These are phyloP conservation scores for Gnetum montanum DNA, from an alignment of 75 land plant species.

Conservation along the genomic window DNA sequence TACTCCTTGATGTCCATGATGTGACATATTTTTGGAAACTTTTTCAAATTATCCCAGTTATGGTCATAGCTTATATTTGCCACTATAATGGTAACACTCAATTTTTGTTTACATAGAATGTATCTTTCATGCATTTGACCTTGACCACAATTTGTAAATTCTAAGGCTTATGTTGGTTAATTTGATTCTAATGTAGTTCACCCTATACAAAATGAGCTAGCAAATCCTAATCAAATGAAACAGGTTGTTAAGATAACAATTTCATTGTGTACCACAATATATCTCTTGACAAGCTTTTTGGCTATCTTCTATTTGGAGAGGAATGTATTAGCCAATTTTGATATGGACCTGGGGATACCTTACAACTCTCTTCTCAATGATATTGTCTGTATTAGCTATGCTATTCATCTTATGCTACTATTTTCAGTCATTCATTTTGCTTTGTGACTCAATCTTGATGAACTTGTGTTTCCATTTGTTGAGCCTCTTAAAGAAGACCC, in stretches of 20 bases:
- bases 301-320: slow-evolving; percentile 83
- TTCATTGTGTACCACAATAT: slow-evolving; percentile 51
- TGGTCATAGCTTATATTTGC: slow-evolving; percentile 94
- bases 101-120: too few species aligned
- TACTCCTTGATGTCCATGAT: slow-evolving; percentile 46
- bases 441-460: slow-evolving; percentile 73
- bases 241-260: slow-evolving; percentile 55
- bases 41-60: slow-evolving; percentile 74
- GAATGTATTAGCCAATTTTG: slow-evolving; percentile 86
- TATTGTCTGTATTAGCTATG: slow-evolving; percentile 69
- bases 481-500: slow-evolving; percentile 34
- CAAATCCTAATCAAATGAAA: slow-evolving; percentile 37
- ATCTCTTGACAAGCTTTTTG: slow-evolving; percentile 73
- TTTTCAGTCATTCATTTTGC: too few species aligned
- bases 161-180: too few species aligned
- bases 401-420: slow-evolving; percentile 72
- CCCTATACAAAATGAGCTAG: slow-evolving; percentile 85
- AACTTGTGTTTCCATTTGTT: slow-evolving; percentile 57
- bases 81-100: slow-evolving; percentile 65
- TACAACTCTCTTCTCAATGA: slow-evolving; percentile 54
- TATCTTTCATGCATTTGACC: too few species aligned
- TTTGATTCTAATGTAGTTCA: slow-evolving; percentile 59
- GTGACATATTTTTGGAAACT: slow-evolving; percentile 65
- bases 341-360: slow-evolving; percentile 72
- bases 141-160: neutral